Evolutionary conservation across 106 monocot species (phyloP).

Genomic region (Acorus calamus): DNA sequence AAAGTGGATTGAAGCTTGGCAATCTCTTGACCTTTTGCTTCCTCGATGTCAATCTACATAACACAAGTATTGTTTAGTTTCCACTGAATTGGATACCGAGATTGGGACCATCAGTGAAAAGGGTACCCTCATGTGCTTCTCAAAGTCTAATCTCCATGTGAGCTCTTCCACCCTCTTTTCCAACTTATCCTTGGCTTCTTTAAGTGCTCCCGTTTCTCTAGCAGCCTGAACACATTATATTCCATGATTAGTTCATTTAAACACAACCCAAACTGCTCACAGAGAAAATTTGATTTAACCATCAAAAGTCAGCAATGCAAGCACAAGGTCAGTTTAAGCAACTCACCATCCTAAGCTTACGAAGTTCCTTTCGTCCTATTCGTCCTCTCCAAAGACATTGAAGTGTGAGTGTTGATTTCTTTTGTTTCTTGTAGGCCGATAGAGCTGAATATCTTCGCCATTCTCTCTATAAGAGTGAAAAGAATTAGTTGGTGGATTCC

Average conservation of each 20-base stretch:
- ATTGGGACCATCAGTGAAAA: background rate
- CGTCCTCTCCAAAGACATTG: constrained; percentile 98
- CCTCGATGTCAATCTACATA: constrained; percentile 74
- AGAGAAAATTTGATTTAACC: too few relatives aligned
- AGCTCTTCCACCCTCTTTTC: constrained; percentile 97
- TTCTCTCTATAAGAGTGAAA: constrained; percentile 36
- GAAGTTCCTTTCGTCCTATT: constrained; percentile 76
- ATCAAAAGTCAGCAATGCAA: background rate
- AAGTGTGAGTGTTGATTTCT: constrained; percentile 57
- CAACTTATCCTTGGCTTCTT: constrained; percentile 92
- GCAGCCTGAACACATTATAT: constrained; percentile 55
- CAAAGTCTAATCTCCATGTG: constrained; percentile 86
- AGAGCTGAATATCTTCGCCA: constrained; percentile 69
- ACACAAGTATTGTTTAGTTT: background rate
- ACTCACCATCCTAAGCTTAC: constrained; percentile 80
- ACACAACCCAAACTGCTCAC: background rate
- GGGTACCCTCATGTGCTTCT: constrained; percentile 77
- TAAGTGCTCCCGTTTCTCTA: constrained; percentile 89
- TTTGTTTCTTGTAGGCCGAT: constrained; percentile 45
- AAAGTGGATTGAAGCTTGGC: constrained; percentile 48
- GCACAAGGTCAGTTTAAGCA: background rate
- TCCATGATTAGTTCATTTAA: background rate
- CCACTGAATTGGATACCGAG: background rate
- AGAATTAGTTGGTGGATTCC: background rate
- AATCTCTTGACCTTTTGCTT: constrained; percentile 84